A percentile compares a stretch with the other conserved stretches of the same genome.
phyloP scores from a whole-genome alignment of 345 rosid genomes.

The Corchorus capsularis region DNA sequence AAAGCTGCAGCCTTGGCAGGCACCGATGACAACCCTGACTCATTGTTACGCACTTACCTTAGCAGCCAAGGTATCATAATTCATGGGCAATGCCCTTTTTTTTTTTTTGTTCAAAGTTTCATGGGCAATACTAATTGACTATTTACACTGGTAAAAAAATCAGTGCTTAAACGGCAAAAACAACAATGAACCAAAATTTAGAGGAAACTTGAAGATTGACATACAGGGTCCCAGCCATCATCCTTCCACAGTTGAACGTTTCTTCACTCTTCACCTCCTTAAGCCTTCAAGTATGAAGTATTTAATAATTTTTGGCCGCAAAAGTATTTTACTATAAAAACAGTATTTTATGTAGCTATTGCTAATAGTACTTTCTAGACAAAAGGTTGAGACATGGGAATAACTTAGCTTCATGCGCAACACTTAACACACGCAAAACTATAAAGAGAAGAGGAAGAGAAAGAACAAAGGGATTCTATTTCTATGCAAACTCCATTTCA shows the following conservation, averaged over 20 bases:
- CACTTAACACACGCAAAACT: not conserved
- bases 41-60: not conserved
- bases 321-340: too few relatives aligned
- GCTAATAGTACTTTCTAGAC: not conserved
- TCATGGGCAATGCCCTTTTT: too few relatives aligned
- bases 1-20: not conserved
- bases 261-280: too few relatives aligned
- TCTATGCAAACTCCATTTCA: not conserved
- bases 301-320: too few relatives aligned
- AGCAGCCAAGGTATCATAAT: not conserved
- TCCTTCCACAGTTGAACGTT: not conserved
- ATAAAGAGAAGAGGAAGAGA: too few relatives aligned
- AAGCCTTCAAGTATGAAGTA: too few relatives aligned
- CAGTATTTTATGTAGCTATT: not conserved
- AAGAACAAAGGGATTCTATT: not conserved
- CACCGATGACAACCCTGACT: not conserved
- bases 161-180: too few relatives aligned
- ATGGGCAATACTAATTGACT: not conserved
- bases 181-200: too few relatives aligned
- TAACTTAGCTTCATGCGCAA: not conserved
- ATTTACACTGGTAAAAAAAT: not conserved
- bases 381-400: not conserved
- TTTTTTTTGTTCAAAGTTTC: too few relatives aligned
- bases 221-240: not conserved
- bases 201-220: not conserved